Conservation (phyloP, 768 basidiomycete species). For the Pleurotus tuber-regium region DNA sequence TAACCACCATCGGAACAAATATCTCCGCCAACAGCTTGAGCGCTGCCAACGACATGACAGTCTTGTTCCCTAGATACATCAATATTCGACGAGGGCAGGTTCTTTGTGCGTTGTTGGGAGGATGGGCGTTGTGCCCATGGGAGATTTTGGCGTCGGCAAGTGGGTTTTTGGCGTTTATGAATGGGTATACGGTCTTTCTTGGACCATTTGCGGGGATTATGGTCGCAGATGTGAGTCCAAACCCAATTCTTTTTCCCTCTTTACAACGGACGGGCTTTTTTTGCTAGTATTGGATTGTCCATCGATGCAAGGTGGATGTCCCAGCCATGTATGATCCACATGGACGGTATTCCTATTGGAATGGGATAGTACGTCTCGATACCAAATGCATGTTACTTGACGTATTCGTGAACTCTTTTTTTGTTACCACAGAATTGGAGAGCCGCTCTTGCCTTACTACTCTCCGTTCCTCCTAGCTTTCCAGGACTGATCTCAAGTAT, state of each 20-base stretch:
- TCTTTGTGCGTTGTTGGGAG: conserved; percentile 77
- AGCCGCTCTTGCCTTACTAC: conserved; percentile 63
- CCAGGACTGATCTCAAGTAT: conserved; percentile 80
- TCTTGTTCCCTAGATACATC: conserved; percentile 71
- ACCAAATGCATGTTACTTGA: not conserved
- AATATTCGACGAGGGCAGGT: conserved; percentile 80
- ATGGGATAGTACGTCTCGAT: conserved; percentile 59
- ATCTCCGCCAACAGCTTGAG: conserved; percentile 73
- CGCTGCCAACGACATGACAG: conserved; percentile 85
- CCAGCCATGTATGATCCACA: conserved; percentile 81
- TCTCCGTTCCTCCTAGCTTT: conserved; percentile 67
- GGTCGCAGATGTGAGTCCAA: conserved; percentile 42
- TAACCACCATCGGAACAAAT: conserved; percentile 71
- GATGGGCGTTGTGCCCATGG: conserved; percentile 88
- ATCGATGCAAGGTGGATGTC: conserved; percentile 70
- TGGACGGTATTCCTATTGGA: conserved; percentile 76
- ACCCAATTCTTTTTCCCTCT: too few species aligned
- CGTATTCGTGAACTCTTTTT: not conserved
- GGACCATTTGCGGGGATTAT: conserved; percentile 82
- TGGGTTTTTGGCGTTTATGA: conserved; percentile 76
- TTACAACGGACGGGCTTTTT: too few species aligned
- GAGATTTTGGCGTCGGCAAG: conserved; percentile 67
- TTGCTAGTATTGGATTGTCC: conserved; percentile 73
- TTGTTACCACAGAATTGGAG: conserved; percentile 69
- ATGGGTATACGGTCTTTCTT: conserved; percentile 82